phyloP scores from a whole-genome alignment of 495 filamentous ascomycete genomes.

The Trichoderma erinaceum region DNA sequence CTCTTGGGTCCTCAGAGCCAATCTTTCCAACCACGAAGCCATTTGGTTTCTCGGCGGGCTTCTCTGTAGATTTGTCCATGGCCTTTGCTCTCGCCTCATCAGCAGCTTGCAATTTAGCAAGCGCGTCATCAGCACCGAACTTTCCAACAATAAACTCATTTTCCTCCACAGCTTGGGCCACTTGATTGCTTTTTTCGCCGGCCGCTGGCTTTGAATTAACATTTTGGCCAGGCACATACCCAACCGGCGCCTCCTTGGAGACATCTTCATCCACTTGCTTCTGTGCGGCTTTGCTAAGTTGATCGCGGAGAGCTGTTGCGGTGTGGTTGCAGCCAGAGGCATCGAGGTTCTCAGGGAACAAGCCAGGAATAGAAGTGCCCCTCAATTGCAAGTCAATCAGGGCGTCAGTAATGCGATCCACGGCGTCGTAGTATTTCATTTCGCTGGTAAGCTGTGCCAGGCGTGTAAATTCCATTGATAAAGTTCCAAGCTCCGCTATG shows the following conservation, averaged over 20 bases:
- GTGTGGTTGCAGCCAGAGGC: slow-evolving; percentile 53
- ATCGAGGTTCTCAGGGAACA: slow-evolving; percentile 80
- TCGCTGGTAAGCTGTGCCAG: slow-evolving; percentile 86
- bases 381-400: slow-evolving; percentile 68
- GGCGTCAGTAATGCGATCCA: slow-evolving; percentile 85
- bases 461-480: slow-evolving; percentile 92
- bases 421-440: slow-evolving; percentile 87
- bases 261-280: slow-evolving; percentile 22
- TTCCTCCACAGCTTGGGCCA: neutral
- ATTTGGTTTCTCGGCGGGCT: neutral
- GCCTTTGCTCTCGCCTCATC: neutral
- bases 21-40: slow-evolving; percentile 9
- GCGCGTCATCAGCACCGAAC: neutral
- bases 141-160: slow-evolving; percentile 1
- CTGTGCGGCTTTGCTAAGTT: slow-evolving; percentile 19
- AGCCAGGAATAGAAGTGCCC: slow-evolving; percentile 66
- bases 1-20: neutral
- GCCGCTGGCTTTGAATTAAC: neutral
- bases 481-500: slow-evolving; percentile 80
- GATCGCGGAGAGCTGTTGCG: slow-evolving; percentile 19
- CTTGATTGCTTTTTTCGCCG: neutral
- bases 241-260: neutral
- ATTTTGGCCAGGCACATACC: neutral
- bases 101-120: neutral
- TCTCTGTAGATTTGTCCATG: neutral